These are phyloP conservation scores for Hemileccinum rubropunctum DNA, from an alignment of 768 basidiomycete genomes.

Conservation along the genomic window DNA sequence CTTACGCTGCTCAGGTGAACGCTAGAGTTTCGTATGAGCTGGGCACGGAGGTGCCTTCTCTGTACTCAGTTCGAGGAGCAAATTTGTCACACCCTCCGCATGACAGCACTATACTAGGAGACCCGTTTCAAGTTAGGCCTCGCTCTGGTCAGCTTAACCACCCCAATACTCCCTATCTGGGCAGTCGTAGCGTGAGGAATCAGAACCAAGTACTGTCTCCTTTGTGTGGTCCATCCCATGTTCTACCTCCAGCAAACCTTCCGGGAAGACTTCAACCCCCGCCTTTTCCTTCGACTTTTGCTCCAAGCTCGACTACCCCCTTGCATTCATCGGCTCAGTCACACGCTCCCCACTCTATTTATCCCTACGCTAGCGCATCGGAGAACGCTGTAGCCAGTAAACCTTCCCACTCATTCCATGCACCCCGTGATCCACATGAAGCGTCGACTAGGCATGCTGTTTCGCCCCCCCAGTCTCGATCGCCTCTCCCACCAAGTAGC, in stretches of 20 bases:
- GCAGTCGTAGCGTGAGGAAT: conserved; percentile 12
- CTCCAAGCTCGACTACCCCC: conserved; percentile 19
- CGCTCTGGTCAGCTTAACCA: conserved; percentile 46
- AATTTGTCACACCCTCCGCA: conserved; percentile 4
- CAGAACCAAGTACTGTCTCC: conserved; percentile 17
- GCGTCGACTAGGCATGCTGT: conserved; percentile 10
- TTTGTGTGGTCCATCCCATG: conserved; percentile 5
- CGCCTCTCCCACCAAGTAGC: conserved; percentile 22
- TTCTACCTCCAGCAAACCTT: conserved; percentile 2
- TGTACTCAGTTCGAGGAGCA: conserved; percentile 7
- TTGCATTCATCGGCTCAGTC: conserved; percentile 12
- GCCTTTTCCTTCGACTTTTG: conserved; percentile 15
- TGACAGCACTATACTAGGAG: conserved; percentile 11
- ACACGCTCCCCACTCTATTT: conserved; percentile 7
- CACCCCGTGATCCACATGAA: conserved; percentile 13
- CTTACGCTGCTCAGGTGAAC: conserved; percentile 16
- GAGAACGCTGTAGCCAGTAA: conserved; percentile 8
- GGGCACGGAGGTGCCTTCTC: conserved; percentile 5
- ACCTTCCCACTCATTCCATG: conserved; percentile 7
- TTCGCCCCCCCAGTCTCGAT: conserved; percentile 14
- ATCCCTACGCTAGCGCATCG: conserved; percentile 13
- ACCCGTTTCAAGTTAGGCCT: conserved; percentile 46
- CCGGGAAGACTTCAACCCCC: conserved; percentile 6
- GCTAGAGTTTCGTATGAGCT: conserved; percentile 37
- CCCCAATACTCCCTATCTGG: conserved; percentile 17